Conservation (phyloP, 768 basidiomycete species). For the Cubamyces sp. region DNA sequence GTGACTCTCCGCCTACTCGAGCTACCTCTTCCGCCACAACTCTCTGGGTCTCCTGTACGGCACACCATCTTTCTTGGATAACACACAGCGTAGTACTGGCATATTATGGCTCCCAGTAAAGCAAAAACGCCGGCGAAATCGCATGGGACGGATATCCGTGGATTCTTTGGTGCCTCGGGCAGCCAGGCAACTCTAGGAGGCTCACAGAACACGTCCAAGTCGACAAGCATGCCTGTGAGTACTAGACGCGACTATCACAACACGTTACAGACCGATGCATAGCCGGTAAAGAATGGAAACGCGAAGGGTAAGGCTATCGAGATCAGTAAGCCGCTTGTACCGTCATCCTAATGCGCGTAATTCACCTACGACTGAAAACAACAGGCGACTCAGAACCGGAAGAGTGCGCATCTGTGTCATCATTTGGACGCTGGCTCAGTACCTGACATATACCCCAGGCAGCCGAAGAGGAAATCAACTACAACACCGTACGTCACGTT, state of each 20-base stretch:
- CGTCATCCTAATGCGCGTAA: background rate
- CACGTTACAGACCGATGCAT: background rate
- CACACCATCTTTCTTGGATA: background rate
- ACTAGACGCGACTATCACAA: background rate
- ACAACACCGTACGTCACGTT: constrained; percentile 5
- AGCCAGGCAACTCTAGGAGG: constrained; percentile 18
- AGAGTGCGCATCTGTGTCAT: constrained; percentile 9
- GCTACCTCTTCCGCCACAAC: background rate
- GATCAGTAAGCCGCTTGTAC: constrained; percentile 28
- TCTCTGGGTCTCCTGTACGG: background rate
- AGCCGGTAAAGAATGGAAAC: constrained; percentile 5
- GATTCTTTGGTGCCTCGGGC: constrained; percentile 30
- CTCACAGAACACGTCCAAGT: constrained; percentile 10
- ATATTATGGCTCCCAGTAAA: constrained; percentile 21
- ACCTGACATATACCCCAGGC: background rate
- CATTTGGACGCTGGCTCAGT: background rate
- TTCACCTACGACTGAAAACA: background rate
- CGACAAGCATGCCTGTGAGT: background rate
- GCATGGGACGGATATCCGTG: constrained; percentile 32
- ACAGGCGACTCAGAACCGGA: constrained; percentile 29
- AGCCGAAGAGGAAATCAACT: constrained; percentile 5
- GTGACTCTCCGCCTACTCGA: background rate
- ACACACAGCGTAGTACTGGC: background rate
- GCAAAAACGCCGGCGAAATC: constrained; percentile 26
- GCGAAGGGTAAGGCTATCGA: constrained; percentile 25